These are phyloP conservation scores for Xylariaceae sp. DNA, from an alignment of 2,329 filamentous ascomycete species.

Conservation along the genomic window DNA sequence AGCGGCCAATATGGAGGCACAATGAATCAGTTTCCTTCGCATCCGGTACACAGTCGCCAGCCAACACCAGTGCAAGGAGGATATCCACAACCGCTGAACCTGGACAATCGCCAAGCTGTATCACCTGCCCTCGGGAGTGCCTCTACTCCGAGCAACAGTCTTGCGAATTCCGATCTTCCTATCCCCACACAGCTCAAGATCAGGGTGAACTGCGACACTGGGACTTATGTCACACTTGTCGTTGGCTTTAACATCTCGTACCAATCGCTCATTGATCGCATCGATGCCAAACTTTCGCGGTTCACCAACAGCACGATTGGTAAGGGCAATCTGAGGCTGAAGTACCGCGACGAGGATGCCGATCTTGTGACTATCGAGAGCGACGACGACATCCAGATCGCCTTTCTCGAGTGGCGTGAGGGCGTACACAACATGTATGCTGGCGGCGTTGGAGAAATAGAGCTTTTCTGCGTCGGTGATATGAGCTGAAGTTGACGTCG, in stretches of 20 bases:
- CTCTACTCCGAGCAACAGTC: constrained; percentile 22
- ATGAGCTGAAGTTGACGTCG: too few relatives aligned
- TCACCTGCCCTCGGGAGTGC: constrained; percentile 38
- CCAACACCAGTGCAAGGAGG: constrained; percentile 31
- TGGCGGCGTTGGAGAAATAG: constrained; percentile 79
- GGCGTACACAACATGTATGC: constrained; percentile 48
- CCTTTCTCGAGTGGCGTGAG: constrained; percentile 90
- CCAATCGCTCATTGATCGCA: constrained; percentile 86
- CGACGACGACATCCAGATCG: constrained; percentile 93
- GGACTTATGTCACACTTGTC: constrained; percentile 90
- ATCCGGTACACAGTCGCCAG: constrained; percentile 45
- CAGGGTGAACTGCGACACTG: constrained; percentile 79
- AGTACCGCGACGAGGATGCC: constrained; percentile 86
- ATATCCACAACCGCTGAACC: constrained; percentile 28
- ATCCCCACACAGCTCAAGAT: constrained; percentile 79
- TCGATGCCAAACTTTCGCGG: constrained; percentile 87
- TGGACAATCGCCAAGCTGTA: constrained; percentile 34
- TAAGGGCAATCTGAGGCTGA: constrained; percentile 73
- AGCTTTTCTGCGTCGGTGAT: constrained; percentile 67
- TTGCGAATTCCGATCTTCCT: constrained; percentile 42
- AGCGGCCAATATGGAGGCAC: constrained; percentile 42
- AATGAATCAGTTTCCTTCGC: constrained; percentile 49
- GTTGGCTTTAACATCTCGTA: constrained; percentile 94
- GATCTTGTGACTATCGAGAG: constrained; percentile 91
- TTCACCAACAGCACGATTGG: constrained; percentile 80